Base-by-base conservation (phyloP, 192 early-diverging fungal species). In the Paraglomus occultum region DNA sequence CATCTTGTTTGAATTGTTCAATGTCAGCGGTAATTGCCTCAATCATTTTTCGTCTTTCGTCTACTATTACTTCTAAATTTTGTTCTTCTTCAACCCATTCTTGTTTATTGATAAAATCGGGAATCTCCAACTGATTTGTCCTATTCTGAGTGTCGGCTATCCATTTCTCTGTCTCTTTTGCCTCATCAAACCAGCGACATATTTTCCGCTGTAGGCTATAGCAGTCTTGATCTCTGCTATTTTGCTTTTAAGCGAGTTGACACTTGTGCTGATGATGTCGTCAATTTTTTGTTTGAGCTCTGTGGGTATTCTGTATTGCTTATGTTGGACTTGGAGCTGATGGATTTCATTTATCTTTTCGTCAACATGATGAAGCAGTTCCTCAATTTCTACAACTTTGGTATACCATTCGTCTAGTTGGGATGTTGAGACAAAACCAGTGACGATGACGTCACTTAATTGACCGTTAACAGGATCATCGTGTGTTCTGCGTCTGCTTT, bases 371-470 rank as follows among this genome's bases (percentile, higher is more conserved):
- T 45, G 53, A 47, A 57, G 52, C 7, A 58, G n/a, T 57, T 69
- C 67, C 47, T 69, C 67, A 6, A 47, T 54, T 1, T 51, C 67
- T 11, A 69, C 50, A 53, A 69, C 53, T 12, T 54, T 69, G 5
- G 67, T 69, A 40, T 69, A 69, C 67, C 67, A 69, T 55, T 69
- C 67, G 47, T 69, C 67, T 44, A 69, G 57, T 31, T 57, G 22
- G 5, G 67, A 69, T 3, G 67, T 46, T 52, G 67, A 69, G 8
- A 69, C 18, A 57, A 69, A 57, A 23, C 67, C 67, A 22, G 67
- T 69, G 10, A 69, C 67, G 4, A 54, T 69, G 15, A 69, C 20
- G 23, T 69, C 67, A 69, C 53, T 51, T 8, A 45, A 51, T 6
- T 22, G 4, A 2, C 17, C 42, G 44, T 22, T n/a, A 67, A 9